Conservation (phyloP, 2,329 filamentous ascomycete species). For the Botrytis pseudocinerea region DNA sequence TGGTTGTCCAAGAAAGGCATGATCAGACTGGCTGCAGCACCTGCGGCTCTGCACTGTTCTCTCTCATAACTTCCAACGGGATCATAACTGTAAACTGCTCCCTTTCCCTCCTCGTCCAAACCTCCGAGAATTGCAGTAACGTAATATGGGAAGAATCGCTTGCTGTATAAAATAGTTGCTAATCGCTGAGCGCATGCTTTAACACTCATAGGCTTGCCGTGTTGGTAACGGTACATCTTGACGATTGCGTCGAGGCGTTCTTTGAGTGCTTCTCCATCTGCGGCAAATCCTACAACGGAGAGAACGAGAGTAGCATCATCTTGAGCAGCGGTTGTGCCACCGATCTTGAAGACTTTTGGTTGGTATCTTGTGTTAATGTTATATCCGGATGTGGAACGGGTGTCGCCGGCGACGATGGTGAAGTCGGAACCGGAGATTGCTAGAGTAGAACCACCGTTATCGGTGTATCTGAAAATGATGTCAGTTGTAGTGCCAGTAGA, state of each 20-base stretch:
- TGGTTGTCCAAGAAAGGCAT: slow-evolving; percentile 99
- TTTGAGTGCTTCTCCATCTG: slow-evolving; percentile 90
- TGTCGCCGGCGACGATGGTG: slow-evolving; percentile 95
- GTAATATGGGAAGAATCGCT: slow-evolving; percentile 99
- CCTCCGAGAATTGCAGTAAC: slow-evolving; percentile 92
- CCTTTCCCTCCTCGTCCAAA: slow-evolving; percentile 90
- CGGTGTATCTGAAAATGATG: slow-evolving; percentile 75
- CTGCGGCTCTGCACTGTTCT: slow-evolving; percentile 91
- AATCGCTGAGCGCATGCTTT: slow-evolving; percentile 93
- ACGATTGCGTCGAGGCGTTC: slow-evolving; percentile 91
- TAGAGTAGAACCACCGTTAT: slow-evolving; percentile 95
- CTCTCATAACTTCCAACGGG: slow-evolving; percentile 97
- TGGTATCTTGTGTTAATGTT: slow-evolving; percentile 97
- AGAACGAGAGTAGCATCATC: slow-evolving; percentile 84
- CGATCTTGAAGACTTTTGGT: slow-evolving; percentile 97
- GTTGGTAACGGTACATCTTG: slow-evolving; percentile 99
- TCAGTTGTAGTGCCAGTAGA: slow-evolving; percentile 1
- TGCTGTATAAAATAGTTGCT: slow-evolving; percentile 92
- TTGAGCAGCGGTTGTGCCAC: slow-evolving; percentile 83
- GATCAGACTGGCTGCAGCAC: slow-evolving; percentile 89
- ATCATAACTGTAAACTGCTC: slow-evolving; percentile 95
- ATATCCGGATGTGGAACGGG: slow-evolving; percentile 92
- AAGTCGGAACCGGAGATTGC: slow-evolving; percentile 94
- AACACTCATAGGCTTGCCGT: slow-evolving; percentile 94
- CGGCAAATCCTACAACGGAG: slow-evolving; percentile 92